Evolutionary conservation across 2,329 filamentous ascomycete genomes (phyloP).

Genomic region (Leptographium radiaticola): DNA sequence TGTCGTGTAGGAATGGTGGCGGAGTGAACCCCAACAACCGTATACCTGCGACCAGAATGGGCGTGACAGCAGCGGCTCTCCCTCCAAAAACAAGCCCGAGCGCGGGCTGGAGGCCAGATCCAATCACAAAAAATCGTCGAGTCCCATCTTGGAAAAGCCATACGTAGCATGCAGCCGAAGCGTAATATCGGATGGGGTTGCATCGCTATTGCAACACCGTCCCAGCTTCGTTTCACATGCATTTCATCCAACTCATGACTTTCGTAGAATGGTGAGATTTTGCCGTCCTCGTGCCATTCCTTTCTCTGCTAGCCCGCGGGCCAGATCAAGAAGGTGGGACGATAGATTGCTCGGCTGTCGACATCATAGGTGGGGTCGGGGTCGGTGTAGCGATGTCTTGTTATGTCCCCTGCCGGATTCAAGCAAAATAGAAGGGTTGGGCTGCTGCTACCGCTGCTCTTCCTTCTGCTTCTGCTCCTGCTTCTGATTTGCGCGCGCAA

Average conservation of each 20-base stretch:
- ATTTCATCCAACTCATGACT: conserved; percentile 2
- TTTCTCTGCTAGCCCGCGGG: not conserved
- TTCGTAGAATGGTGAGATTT: conserved; percentile 1
- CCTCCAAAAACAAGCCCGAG: not conserved
- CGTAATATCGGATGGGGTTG: not conserved
- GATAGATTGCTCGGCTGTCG: not conserved
- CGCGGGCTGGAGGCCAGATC: not conserved
- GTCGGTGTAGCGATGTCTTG: not conserved
- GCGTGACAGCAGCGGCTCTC: not conserved
- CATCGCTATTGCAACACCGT: not conserved
- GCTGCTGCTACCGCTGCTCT: not conserved
- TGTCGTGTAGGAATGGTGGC: not conserved
- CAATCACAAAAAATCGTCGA: not conserved
- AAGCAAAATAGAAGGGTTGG: not conserved
- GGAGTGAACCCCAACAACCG: not conserved
- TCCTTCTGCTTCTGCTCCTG: conserved; percentile 4
- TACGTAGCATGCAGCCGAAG: not conserved
- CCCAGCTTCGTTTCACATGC: not conserved
- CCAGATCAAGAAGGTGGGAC: not conserved
- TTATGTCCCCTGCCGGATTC: not conserved
- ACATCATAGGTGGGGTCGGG: not conserved
- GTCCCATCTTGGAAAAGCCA: not conserved
- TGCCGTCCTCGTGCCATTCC: not conserved
- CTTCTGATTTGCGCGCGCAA: conserved; percentile 2
- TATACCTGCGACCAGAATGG: not conserved